phyloP scores from a whole-genome alignment of 2,329 filamentous ascomycete species.

The Coniochaeta hoffmannii region DNA sequence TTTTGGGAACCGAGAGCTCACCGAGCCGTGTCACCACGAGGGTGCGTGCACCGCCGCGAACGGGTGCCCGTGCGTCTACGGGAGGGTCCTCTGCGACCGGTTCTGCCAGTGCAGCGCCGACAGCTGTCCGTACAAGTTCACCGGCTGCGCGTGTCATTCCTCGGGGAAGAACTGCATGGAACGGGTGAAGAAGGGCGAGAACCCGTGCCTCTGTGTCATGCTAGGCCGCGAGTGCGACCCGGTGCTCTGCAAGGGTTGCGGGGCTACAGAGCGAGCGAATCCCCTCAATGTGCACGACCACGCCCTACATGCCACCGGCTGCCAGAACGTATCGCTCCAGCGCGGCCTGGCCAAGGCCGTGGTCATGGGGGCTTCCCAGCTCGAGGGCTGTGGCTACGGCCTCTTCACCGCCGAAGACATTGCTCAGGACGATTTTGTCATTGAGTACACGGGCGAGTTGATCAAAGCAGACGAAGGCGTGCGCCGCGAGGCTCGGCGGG shows the following conservation, averaged over 20 bases:
- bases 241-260: slow-evolving; percentile 64
- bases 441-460: slow-evolving; percentile 75
- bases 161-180: slow-evolving; percentile 51
- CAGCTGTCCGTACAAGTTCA: slow-evolving; percentile 55
- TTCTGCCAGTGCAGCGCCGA: slow-evolving; percentile 58
- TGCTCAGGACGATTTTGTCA: slow-evolving; percentile 62
- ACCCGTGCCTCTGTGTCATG: slow-evolving; percentile 64
- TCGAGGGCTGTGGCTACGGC: slow-evolving; percentile 64
- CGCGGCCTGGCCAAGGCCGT: slow-evolving; percentile 58
- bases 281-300: slow-evolving; percentile 58
- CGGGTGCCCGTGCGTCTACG: slow-evolving; percentile 54
- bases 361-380: slow-evolving; percentile 61
- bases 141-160: slow-evolving; percentile 56
- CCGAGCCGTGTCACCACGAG: slow-evolving; percentile 61
- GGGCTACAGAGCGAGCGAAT: slow-evolving; percentile 60
- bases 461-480: slow-evolving; percentile 64
- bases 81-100: slow-evolving; percentile 62
- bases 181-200: slow-evolving; percentile 44
- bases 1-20: slow-evolving; percentile 48
- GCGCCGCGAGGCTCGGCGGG: slow-evolving; percentile 54
- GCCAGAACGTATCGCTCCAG: slow-evolving; percentile 67
- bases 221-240: slow-evolving; percentile 77
- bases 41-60: slow-evolving; percentile 54
- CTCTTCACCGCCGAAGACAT: slow-evolving; percentile 66
- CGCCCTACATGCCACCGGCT: slow-evolving; percentile 48